Percentiles rank a stretch among this genome's conserved stretches.
phyloP scores from a whole-genome alignment of 176 grass and related monocot genomes.

The Miscanthus lutarioriparius region DNA sequence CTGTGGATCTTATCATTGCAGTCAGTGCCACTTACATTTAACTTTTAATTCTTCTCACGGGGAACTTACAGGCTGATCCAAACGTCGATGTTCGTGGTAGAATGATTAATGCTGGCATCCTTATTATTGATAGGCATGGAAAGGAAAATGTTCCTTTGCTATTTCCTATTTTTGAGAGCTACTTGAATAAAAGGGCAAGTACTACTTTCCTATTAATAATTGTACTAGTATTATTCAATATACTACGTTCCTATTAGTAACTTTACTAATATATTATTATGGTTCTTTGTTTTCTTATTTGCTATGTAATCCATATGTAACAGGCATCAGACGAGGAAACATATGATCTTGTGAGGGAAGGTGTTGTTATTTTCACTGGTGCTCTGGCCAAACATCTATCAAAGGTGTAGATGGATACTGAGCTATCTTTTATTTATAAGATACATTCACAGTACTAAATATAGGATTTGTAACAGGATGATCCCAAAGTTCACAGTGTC shows the following conservation, averaged over 20 bases:
- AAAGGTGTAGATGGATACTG: constrained; percentile 56
- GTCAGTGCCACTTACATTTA: not conserved
- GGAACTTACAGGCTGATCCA: constrained; percentile 81
- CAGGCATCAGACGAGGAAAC: constrained; percentile 95
- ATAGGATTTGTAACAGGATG: constrained; percentile 63
- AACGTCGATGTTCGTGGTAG: constrained; percentile 88
- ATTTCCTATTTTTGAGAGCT: constrained; percentile 99
- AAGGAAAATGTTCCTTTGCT: constrained; percentile 97
- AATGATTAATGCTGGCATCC: constrained; percentile 98
- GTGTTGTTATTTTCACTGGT: constrained; percentile 98
- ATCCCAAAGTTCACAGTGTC: constrained; percentile 98
- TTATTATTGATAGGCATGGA: constrained; percentile 96
- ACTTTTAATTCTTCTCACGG: constrained; percentile 21
- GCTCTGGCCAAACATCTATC: constrained; percentile 97
- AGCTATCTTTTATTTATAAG: constrained; percentile 23
- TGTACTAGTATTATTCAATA: constrained; percentile 1
- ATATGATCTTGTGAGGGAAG: constrained; percentile 97
- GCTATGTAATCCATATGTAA: not conserved
- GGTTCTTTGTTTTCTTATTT: constrained; percentile 14
- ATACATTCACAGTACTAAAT: constrained; percentile 27
- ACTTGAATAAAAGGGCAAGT: constrained; percentile 91
- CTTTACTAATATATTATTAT: constrained; percentile 16
- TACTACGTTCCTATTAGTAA: constrained; percentile 7
- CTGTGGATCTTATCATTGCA: constrained; percentile 12
- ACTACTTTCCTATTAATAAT: constrained; percentile 12